phyloP scores from a whole-genome alignment of 352 stramenopile species.

The Thalassiosira livingstoniorum region DNA sequence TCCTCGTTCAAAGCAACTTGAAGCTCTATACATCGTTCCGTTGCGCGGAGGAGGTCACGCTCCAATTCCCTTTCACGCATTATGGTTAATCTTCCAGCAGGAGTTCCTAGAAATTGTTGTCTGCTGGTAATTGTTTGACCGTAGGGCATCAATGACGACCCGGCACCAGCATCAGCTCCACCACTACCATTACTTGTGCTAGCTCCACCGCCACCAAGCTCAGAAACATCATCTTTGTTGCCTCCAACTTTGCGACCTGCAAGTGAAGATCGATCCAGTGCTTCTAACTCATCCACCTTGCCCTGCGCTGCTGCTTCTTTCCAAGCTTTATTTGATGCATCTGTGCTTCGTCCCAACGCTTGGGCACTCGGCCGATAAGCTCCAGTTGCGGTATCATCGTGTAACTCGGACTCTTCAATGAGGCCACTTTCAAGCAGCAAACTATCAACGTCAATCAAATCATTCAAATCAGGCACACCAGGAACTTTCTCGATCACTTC shows the following conservation, averaged over 20 bases:
- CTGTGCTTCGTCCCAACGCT: slow-evolving; percentile 54
- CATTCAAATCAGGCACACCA: slow-evolving; percentile 73
- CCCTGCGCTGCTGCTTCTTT: slow-evolving; percentile 52
- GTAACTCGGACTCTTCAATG: slow-evolving; percentile 76
- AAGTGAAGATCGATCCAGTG: slow-evolving; percentile 46
- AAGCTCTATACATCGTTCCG: slow-evolving; percentile 77
- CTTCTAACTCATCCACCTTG: slow-evolving; percentile 55
- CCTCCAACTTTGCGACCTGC: slow-evolving; percentile 8
- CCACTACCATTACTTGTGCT: slow-evolving; percentile 9
- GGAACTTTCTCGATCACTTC: slow-evolving; percentile 67
- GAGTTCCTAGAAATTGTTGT: slow-evolving; percentile 65
- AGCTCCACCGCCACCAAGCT: not conserved
- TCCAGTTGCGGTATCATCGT: slow-evolving; percentile 61
- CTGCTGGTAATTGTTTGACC: slow-evolving; percentile 55
- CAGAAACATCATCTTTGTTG: slow-evolving; percentile 10
- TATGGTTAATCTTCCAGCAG: slow-evolving; percentile 61
- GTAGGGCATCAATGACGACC: slow-evolving; percentile 30
- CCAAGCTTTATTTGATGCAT: slow-evolving; percentile 57
- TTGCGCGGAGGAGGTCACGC: slow-evolving; percentile 68
- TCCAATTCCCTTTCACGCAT: slow-evolving; percentile 74
- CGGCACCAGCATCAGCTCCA: slow-evolving; percentile 29
- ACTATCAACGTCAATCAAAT: slow-evolving; percentile 81
- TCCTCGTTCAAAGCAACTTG: slow-evolving; percentile 79
- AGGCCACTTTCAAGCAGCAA: slow-evolving; percentile 79
- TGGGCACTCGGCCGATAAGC: slow-evolving; percentile 69